Evolutionary conservation across 192 early-diverging fungal species (phyloP), one percentile per base, ranked within the genome.

Genomic region (Funneliformis mosseae): DNA sequence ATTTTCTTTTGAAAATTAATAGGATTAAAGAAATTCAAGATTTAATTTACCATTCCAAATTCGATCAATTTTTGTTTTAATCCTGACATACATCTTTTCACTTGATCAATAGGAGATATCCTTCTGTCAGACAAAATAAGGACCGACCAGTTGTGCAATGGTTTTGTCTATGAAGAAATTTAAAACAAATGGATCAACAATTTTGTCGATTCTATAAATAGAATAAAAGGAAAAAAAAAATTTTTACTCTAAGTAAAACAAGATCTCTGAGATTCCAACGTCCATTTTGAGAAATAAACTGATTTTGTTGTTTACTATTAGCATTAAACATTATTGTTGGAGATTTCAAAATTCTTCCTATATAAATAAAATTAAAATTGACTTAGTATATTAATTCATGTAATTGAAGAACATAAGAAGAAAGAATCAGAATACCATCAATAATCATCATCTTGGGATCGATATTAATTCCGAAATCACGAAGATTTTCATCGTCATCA

Each of bases 401-500:
- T 5, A 64, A 23, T 9, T 25, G 9, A 9, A 64, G 23, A 23
- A 9, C 21, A 25, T 23, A 23, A 10, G 2, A 23, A 10, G 2
- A 25, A 25, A 23, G 5, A 23, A 7, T 23, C 21, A 23, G 9
- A 25, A 66, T 23, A 76, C 74, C 74, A 39, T 76, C 59, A 25
- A 76, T 28, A 21, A 23, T n/a, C 23, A 62, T 59, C 48, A 76
- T 59, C 27, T 62, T 48, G 5, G n/a, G 7, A 23, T 59, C 48
- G 21, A 76, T 9, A 27, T 43, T n/a, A 33, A 76, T 62, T 27
- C 60, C 74, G 42, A 76, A 41, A 28, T 59, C 55, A 7, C 28
- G 14, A 2, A 76, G 21, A 76, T 76, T 62, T 61, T 76, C 59
- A 62, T 76, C 59, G 7, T 76, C 39, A 10, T 76, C 38, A 42